phyloP scores from a whole-genome alignment of 106 monocot species.

The Dioscorea dumetorum region DNA sequence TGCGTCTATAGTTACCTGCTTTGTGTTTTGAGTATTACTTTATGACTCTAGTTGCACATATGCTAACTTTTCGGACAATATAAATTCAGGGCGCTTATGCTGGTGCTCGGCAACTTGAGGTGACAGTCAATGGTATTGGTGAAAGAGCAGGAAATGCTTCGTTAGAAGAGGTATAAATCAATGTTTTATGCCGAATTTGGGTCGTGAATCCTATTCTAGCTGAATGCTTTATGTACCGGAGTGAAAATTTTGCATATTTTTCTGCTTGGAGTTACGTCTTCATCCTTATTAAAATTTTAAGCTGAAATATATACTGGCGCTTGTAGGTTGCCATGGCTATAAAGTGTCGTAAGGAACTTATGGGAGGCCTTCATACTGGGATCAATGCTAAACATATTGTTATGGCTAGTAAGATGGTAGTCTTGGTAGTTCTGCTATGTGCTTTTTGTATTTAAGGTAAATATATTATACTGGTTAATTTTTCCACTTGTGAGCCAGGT shows the following conservation, averaged over 20 bases:
- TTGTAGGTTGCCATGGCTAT: slow-evolving; percentile 84
- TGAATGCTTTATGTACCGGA: too few relatives aligned
- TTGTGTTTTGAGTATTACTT: neutral
- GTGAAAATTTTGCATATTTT: too few relatives aligned
- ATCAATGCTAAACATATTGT: slow-evolving; percentile 73
- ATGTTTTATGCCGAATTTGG: neutral
- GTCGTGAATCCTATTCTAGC: neutral
- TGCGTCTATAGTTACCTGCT: neutral
- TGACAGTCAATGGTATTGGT: slow-evolving; percentile 92
- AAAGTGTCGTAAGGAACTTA: slow-evolving; percentile 43
- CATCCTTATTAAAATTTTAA: too few relatives aligned
- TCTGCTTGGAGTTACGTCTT: too few relatives aligned
- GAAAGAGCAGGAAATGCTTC: slow-evolving; percentile 99
- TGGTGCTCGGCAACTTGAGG: slow-evolving; percentile 88
- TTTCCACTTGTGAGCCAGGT: slow-evolving; percentile 31
- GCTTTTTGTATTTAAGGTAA: neutral
- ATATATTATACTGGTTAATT: slow-evolving; percentile 2
- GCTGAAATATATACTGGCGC: neutral
- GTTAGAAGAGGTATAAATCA: slow-evolving; percentile 70
- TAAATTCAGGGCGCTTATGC: slow-evolving; percentile 68
- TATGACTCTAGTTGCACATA: neutral
- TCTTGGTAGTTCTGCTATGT: neutral
- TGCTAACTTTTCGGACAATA: slow-evolving; percentile 16
- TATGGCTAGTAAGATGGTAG: slow-evolving; percentile 88
- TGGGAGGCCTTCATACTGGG: slow-evolving; percentile 72